A percentile compares a stretch with the other conserved stretches of the same genome.
phyloP scores from a whole-genome alignment of 2,329 filamentous ascomycete species.

The Neonectria faginata region DNA sequence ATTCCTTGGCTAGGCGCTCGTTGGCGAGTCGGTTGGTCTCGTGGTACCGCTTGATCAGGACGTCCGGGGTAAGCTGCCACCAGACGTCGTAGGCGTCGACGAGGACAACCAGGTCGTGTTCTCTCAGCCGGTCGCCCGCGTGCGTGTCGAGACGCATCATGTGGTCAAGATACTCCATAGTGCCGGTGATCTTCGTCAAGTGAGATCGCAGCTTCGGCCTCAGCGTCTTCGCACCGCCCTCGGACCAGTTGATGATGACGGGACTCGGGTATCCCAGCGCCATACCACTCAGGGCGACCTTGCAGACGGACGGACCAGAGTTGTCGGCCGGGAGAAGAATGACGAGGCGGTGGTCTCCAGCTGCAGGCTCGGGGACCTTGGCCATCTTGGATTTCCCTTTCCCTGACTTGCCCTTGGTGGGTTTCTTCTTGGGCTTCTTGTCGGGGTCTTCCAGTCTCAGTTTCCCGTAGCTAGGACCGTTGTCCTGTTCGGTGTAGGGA shows the following conservation, averaged over 20 bases:
- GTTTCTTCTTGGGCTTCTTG: neutral
- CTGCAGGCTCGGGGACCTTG: slow-evolving; percentile 4
- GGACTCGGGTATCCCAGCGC: slow-evolving; percentile 44
- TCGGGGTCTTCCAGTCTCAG: neutral
- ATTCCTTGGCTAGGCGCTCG: slow-evolving; percentile 22
- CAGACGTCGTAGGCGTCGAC: slow-evolving; percentile 46
- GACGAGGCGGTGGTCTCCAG: slow-evolving; percentile 30
- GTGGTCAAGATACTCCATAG: slow-evolving; percentile 42
- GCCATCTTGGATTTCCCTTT: neutral
- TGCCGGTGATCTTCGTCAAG: slow-evolving; percentile 45
- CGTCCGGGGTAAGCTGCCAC: slow-evolving; percentile 46
- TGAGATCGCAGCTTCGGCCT: slow-evolving; percentile 34
- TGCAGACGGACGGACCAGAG: slow-evolving; percentile 43
- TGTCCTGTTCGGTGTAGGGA: neutral
- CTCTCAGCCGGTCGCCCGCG: slow-evolving; percentile 26
- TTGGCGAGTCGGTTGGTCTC: slow-evolving; percentile 35
- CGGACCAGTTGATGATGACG: slow-evolving; percentile 46
- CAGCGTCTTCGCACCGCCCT: slow-evolving; percentile 24
- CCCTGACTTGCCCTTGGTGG: neutral
- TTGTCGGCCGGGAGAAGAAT: slow-evolving; percentile 37
- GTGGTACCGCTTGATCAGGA: slow-evolving; percentile 45
- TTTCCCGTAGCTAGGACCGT: neutral
- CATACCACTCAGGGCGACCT: slow-evolving; percentile 41
- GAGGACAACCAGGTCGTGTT: slow-evolving; percentile 43
- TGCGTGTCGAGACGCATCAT: slow-evolving; percentile 2